These are phyloP conservation scores for Calocybe gambosa DNA, from an alignment of 1,284 basidiomycete genomes.

Conservation along the genomic window DNA sequence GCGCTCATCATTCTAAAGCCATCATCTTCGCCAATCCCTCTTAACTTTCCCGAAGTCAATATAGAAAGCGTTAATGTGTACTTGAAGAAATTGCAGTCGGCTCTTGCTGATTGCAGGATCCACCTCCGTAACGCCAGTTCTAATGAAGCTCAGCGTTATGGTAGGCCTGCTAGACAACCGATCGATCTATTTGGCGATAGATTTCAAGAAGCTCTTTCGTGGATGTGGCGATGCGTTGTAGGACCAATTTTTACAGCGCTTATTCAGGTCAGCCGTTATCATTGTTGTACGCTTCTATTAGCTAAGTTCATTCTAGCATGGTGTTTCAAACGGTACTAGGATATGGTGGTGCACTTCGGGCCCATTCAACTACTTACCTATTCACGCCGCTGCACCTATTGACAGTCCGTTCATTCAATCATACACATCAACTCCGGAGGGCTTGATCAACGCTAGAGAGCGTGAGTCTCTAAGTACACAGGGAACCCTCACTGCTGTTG, in stretches of 20 bases:
- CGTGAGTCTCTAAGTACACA: not conserved
- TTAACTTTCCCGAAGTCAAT: slow-evolving; percentile 3
- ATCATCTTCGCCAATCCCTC: slow-evolving; percentile 1
- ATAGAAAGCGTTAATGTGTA: not conserved
- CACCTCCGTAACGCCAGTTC: not conserved
- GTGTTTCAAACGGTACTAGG: slow-evolving; percentile 11
- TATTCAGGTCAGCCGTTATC: not conserved
- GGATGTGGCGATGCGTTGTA: not conserved
- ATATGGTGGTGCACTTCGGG: slow-evolving; percentile 20
- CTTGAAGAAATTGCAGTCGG: not conserved
- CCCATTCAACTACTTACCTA: slow-evolving; percentile 11
- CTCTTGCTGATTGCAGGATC: not conserved
- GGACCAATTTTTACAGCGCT: not conserved
- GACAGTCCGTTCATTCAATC: slow-evolving; percentile 11
- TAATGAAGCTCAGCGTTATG: not conserved
- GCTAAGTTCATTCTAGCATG: slow-evolving; percentile 3
- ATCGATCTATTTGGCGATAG: not conserved
- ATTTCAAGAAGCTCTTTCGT: not conserved
- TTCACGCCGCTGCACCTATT: slow-evolving; percentile 6
- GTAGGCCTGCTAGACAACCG: not conserved
- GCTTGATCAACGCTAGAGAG: slow-evolving; percentile 6
- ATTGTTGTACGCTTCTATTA: not conserved
- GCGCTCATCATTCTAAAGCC: slow-evolving; percentile 14
- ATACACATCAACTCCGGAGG: slow-evolving; percentile 10
- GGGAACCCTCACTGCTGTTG: slow-evolving; percentile 3